Base-by-base conservation (phyloP, 805 yeast species). In the Tetrapisispora fleetii region DNA sequence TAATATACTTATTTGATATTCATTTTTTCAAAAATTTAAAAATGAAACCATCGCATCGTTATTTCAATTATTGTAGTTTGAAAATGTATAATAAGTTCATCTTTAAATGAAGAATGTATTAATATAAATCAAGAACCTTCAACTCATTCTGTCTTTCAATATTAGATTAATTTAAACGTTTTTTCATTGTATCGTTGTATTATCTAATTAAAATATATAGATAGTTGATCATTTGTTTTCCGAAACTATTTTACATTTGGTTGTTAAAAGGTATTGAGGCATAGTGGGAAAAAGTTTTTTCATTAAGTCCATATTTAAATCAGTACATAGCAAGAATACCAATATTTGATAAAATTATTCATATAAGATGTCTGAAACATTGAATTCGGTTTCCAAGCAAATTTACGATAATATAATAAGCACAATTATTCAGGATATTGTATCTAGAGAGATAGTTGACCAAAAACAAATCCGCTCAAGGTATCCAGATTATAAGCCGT, bases 381-480 rank as follows among this genome's bases (percentile, higher is more conserved):
- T 46, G 7, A 40, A 46, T 13, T 40, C 48, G 14, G 21, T 46
- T 4, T 46, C 48, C 2, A 16, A 28, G 2, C 38, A 37, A 24
- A 46, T 46, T 10, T 58, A 51, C 17, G 49, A 60, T 39, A 62
- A 60, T 40, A 42, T 64, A 16, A 36, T 64, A n/a, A 55, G 63
- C 14, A 51, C 61, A 1, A 44, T 63, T 43, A 54, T 64, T 39
- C 68, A 64, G 50, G 67, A 64, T 43, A 59, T 63, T 21, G 64
- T 63, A 3, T 56, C 68, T 1, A 49, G 53, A 40, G 65, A 62
- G 46, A 50, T 60, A 2, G 51, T 59, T 10, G 52, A 54, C 39
- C 54, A 55, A 24, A 60, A 60, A 39, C 37, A 52, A 39, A 48
- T 62, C 10, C 49, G 52, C 7, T 28, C 58, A 7, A 49, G 61